Evolutionary conservation across 73 alveolate genomes (phyloP).

Genomic region (Paramecium bursaria): DNA sequence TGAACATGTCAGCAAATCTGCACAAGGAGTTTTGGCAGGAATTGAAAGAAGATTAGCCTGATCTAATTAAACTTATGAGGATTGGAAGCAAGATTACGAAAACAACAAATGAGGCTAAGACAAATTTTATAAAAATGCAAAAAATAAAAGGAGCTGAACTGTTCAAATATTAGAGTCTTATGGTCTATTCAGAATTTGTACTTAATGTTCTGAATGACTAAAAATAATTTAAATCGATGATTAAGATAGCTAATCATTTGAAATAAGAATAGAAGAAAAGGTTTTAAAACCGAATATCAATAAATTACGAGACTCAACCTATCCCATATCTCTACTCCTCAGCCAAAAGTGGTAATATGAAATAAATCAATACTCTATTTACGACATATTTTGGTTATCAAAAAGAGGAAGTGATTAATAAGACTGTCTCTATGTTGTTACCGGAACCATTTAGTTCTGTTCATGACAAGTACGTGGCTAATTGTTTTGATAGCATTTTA

Average conservation of each 20-base stretch:
- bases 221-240: neutral
- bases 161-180: neutral
- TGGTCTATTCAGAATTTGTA: neutral
- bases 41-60: constrained; percentile 61
- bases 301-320: constrained; percentile 40
- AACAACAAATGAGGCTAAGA: constrained; percentile 25
- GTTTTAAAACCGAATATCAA: neutral
- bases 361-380: constrained; percentile 53
- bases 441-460: constrained; percentile 44
- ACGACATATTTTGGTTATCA: constrained; percentile 64
- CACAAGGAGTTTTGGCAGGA: constrained; percentile 66
- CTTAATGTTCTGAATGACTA: neutral
- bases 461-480: constrained; percentile 44
- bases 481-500: constrained; percentile 45
- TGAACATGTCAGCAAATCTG: constrained; percentile 49
- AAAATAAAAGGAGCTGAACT: constrained; percentile 24
- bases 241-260: neutral
- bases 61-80: constrained; percentile 39
- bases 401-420: constrained; percentile 58
- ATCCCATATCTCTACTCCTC: constrained; percentile 33
- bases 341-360: constrained; percentile 33
- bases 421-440: constrained; percentile 28
- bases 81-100: constrained; percentile 58
- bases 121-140: constrained; percentile 37
- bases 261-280: neutral